Base-by-base conservation (phyloP, 1,139 yeast genomes). In the Nadsonia starkeyi-henricii region DNA sequence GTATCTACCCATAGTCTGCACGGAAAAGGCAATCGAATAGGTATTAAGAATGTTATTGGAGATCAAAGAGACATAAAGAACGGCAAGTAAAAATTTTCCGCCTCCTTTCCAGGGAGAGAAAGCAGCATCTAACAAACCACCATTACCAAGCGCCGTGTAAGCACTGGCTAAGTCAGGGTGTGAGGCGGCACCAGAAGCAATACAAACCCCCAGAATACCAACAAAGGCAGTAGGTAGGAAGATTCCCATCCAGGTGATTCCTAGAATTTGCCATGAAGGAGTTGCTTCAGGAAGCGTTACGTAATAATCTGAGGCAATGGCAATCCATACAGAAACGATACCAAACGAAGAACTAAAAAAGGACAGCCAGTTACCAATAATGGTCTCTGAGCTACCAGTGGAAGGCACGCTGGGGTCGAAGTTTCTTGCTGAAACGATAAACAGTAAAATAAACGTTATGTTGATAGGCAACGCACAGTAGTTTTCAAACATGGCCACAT, bases 271-370 rank as follows among this genome's bases (percentile, higher is more conserved):
- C 54, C 66, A 56, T 52, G 77, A 77, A 1, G 85, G 75, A 0
- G 88, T 76, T 42, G 71, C 69, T 59, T 85, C 94, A 0, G 96
- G 95, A 60, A 86, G 80, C 48, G 85, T 70, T 47, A 86, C 78
- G 62, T 84, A 85, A 63, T 86, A 88, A 64, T 88, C 96, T 0
- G 91, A 74, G 1, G 95, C 85, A 52, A 83, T 76, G 3, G 91
- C 82, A 39, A 94, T 93, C 96, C 96, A 88, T 1, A 95, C 85
- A 1, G 89, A 77, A 2, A 96, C 85, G 45, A 82, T 79, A 33
- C 95, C 81, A 59, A 84, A 85, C 39, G 82, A 73, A 45, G 85
- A 69, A 1, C 89, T 76, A 59, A 85, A 85, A 62, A 79, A 83
- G 18, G 86, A 75, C 28, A 86, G 63, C 77, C 85, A 78, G 60